These are phyloP conservation scores for Vicia villosa DNA, from an alignment of 306 rosid genomes.

Conservation along the genomic window DNA sequence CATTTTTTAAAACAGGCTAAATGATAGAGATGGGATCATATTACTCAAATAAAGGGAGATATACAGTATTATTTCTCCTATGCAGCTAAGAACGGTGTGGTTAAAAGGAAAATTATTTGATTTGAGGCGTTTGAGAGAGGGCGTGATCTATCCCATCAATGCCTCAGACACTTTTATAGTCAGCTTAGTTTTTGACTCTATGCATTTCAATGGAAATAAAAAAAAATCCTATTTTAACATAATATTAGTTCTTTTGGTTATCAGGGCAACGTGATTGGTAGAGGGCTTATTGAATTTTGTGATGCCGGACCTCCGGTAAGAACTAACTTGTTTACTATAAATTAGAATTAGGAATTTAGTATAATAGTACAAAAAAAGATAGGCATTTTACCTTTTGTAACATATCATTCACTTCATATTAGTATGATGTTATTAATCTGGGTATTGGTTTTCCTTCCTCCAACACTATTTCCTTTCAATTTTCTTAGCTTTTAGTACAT, in stretches of 20 bases:
- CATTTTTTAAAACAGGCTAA: neutral
- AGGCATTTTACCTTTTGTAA: neutral
- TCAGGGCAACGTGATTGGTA: slow-evolving; percentile 75
- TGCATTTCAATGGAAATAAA: neutral
- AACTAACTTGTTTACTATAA: slow-evolving; percentile 8
- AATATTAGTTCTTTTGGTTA: slow-evolving; percentile 29
- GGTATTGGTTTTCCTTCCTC: neutral
- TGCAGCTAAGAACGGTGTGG: no score
- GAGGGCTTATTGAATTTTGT: slow-evolving; percentile 80
- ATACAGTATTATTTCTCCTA: no score
- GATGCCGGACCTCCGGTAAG: slow-evolving; percentile 91
- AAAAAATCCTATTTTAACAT: neutral
- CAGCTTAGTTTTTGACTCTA: neutral
- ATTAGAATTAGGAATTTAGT: neutral
- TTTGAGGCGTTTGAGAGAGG: no score
- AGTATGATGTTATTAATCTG: neutral
- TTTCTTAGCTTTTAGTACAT: neutral
- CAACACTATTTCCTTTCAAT: neutral
- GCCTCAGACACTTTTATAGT: neutral
- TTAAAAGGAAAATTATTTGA: no score
- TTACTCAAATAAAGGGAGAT: no score
- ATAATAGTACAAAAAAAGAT: neutral
- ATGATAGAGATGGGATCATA: neutral
- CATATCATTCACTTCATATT: neutral
- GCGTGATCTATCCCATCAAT: no score